Base-by-base conservation (phyloP, 345 rosid genomes). In the Raphanus raphanistrum region DNA sequence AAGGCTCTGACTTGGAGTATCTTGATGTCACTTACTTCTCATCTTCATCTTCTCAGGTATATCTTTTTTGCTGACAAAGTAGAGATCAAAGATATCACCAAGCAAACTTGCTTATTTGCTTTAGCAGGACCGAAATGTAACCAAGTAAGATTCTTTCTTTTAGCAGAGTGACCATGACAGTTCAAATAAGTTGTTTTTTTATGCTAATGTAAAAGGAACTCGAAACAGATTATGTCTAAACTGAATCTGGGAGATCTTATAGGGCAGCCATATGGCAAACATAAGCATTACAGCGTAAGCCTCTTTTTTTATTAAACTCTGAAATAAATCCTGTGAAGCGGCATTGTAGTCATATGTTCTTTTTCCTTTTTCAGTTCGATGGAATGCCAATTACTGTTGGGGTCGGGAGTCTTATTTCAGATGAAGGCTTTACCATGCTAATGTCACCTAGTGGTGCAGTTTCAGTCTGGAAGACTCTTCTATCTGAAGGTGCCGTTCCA, bases 51-150 rank as follows among this genome's bases (percentile, higher is more conserved):
- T 80, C 62, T 32, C 74, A 91, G 98, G 90, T 90, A 91, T 74
- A 84, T 91, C n/a, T 93, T 91, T 78, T 89, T 91, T 13, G 83
- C 96, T 73, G 98, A 93, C 81, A 88, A 90, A 81, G 92, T 93
- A 31, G 94, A 88, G 82, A 85, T 93, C 78, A 87, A 86, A 79
- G 96, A 93, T 72, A 88, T 91, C 63, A 88, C 92, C 78, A 88
- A 90, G 82, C 86, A 89, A 83, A 91, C 98, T 77, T 83, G 86
- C 84, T 87, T 93, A 33, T 89, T 90, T 32, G 78, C 78, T 72
- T 71, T 93, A 72, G 80, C 85, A 63, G 98, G 98, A 75, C 92
- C 98, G 8, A 77, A 83, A 80, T 88, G 94, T 81, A 68, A 77
- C 63, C 79, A 87, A 78, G 98, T 93, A 85, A 71, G 88, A 63